phyloP scores from a whole-genome alignment of 345 rosid genomes.

The Clarkia xantiana region DNA sequence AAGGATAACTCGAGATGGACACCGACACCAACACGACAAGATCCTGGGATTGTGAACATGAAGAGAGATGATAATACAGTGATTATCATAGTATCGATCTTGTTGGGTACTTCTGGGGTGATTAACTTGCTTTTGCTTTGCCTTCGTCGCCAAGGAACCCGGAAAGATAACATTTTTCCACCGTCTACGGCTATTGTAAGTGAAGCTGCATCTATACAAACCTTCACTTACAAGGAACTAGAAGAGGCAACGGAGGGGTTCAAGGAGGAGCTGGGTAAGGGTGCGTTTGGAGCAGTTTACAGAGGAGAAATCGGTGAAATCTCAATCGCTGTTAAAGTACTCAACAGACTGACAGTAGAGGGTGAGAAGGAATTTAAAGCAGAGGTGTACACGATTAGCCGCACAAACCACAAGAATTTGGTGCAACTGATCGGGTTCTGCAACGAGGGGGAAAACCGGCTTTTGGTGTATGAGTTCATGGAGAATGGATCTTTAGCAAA shows the following conservation, averaged over 20 bases:
- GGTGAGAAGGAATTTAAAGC: conserved; percentile 41
- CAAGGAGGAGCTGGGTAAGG: conserved; percentile 28
- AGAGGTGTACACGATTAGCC: conserved; percentile 34
- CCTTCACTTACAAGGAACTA: conserved; percentile 22
- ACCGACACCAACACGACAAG: too few relatives aligned
- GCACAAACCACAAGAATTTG: conserved; percentile 41
- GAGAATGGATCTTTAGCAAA: conserved; percentile 33
- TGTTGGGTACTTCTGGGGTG: not conserved
- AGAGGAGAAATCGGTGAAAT: conserved; percentile 9
- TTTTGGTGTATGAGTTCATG: conserved; percentile 40
- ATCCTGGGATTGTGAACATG: not conserved
- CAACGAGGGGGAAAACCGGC: conserved; percentile 28
- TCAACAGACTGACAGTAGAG: conserved; percentile 19
- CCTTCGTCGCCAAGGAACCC: not conserved
- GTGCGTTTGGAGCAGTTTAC: conserved; percentile 22
- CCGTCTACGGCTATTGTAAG: too few relatives aligned
- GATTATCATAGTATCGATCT: not conserved
- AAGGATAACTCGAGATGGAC: conserved; percentile 4
- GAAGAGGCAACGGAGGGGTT: conserved; percentile 19
- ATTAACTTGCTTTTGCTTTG: conserved; percentile 1
- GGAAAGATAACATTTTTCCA: not conserved
- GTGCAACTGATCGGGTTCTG: conserved; percentile 36
- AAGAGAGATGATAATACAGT: not conserved
- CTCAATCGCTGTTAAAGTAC: conserved; percentile 29
- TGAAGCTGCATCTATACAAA: not conserved